These are phyloP conservation scores for Aureobasidium sp. DNA, from an alignment of 2,329 filamentous ascomycete genomes.

Conservation along the genomic window DNA sequence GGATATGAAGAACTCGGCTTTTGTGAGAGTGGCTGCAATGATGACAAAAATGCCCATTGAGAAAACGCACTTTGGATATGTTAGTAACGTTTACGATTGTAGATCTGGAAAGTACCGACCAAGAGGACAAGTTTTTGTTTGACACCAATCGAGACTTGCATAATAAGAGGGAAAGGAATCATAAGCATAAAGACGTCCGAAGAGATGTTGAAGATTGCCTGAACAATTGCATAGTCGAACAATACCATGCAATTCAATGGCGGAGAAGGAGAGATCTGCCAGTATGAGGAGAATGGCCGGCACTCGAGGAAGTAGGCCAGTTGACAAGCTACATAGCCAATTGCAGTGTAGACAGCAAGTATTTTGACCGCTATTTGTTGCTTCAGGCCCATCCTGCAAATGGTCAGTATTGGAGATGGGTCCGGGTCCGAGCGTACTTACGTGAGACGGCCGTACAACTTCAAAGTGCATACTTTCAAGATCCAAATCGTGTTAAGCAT, in stretches of 20 bases:
- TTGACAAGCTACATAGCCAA: conserved; percentile 45
- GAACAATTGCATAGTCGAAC: conserved; percentile 49
- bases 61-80: conserved; percentile 30
- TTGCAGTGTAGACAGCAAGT: conserved; percentile 39
- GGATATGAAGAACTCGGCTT: conserved; percentile 38
- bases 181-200: conserved; percentile 52
- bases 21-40: conserved; percentile 38
- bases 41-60: conserved; percentile 43
- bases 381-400: neutral
- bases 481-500: conserved; percentile 52
- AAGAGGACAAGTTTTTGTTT: conserved; percentile 47
- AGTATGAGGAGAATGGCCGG: conserved; percentile 48
- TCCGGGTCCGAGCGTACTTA: neutral
- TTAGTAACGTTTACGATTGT: neutral
- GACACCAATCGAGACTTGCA: conserved; percentile 40
- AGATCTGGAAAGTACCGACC: conserved; percentile 11
- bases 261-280: conserved; percentile 25
- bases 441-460: conserved; percentile 45
- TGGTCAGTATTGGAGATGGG: neutral
- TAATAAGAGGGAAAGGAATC: conserved; percentile 48
- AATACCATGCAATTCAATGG: conserved; percentile 19
- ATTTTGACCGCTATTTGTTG: conserved; percentile 41
- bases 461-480: conserved; percentile 48
- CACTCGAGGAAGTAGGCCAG: conserved; percentile 47
- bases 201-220: conserved; percentile 51